Conservation (phyloP, 2,329 filamentous ascomycete species). For the Cladobotryum mycophilum region DNA sequence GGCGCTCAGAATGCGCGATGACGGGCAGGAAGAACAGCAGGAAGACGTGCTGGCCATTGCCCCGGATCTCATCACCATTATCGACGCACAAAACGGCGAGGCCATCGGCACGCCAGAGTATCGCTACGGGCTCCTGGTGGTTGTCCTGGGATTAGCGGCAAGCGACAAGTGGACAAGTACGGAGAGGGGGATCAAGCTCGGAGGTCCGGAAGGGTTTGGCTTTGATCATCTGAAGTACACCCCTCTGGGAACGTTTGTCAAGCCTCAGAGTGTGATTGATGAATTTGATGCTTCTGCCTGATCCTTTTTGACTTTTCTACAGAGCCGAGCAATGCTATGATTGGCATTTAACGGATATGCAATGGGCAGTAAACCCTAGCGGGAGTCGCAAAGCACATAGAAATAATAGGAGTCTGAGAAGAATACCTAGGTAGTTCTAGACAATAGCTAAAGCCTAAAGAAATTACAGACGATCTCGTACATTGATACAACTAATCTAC, state of each 20-base stretch:
- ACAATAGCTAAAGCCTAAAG: too few species aligned
- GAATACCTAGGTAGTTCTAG: too few species aligned
- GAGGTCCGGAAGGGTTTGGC: conserved; percentile 43
- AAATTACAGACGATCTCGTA: too few species aligned
- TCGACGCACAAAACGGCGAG: conserved; percentile 51
- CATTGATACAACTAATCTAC: too few species aligned
- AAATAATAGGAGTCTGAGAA: too few species aligned
- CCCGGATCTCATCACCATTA: conserved; percentile 50
- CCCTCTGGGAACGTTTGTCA: conserved; percentile 41
- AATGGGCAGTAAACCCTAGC: too few species aligned
- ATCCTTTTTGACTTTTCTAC: too few species aligned
- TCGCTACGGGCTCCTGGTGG: conserved; percentile 45
- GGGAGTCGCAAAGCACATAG: too few species aligned
- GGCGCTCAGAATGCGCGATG: conserved; percentile 35
- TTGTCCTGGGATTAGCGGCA: conserved; percentile 41
- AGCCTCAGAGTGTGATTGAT: conserved; percentile 47
- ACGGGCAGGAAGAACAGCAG: conserved; percentile 30
- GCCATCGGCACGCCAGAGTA: conserved; percentile 53
- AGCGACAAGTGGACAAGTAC: conserved; percentile 40
- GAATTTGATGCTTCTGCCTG: conserved; percentile 30
- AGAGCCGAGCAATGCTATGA: too few species aligned
- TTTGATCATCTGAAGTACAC: conserved; percentile 42
- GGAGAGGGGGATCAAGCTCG: conserved; percentile 41
- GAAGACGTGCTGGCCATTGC: conserved; percentile 45
- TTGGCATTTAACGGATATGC: too few species aligned